Evolutionary conservation across 2,329 filamentous ascomycete genomes (phyloP).

Genomic region (Monilinia polystroma): DNA sequence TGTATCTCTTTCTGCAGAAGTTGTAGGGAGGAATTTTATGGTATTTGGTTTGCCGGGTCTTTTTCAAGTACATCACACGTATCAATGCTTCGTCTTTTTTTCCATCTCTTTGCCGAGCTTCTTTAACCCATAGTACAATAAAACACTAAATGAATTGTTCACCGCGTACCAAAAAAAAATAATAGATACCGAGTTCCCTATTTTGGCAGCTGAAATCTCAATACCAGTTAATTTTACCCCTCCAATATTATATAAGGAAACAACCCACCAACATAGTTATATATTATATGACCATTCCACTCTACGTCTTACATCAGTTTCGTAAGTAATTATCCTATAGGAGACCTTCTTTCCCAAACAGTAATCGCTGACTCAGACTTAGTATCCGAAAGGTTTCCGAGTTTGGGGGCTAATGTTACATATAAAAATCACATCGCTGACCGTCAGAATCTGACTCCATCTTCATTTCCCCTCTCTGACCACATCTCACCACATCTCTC

Average conservation of each 20-base stretch:
- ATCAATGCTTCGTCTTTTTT: not conserved
- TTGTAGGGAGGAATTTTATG: not conserved
- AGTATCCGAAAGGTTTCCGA: not conserved
- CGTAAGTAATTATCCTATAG: not conserved
- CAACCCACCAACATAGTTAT: too few species aligned
- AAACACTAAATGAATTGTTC: not conserved
- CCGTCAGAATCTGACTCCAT: not conserved
- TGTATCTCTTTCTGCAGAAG: constrained; percentile 5
- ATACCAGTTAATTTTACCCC: too few species aligned
- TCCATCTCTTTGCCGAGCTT: not conserved
- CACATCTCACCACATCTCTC: not conserved
- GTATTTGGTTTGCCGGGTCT: not conserved
- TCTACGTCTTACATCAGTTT: not conserved
- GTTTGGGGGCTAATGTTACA: not conserved
- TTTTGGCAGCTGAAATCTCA: not conserved
- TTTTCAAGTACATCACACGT: not conserved
- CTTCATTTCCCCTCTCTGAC: too few species aligned
- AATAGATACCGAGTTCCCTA: not conserved
- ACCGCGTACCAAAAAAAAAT: not conserved
- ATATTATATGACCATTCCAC: too few species aligned
- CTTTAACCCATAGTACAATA: not conserved
- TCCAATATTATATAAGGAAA: too few species aligned
- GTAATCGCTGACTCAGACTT: not conserved
- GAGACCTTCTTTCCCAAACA: not conserved
- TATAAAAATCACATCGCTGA: not conserved